These are phyloP conservation scores for Pseudevernia furfuracea DNA, from an alignment of 495 filamentous ascomycete genomes.

Conservation along the genomic window DNA sequence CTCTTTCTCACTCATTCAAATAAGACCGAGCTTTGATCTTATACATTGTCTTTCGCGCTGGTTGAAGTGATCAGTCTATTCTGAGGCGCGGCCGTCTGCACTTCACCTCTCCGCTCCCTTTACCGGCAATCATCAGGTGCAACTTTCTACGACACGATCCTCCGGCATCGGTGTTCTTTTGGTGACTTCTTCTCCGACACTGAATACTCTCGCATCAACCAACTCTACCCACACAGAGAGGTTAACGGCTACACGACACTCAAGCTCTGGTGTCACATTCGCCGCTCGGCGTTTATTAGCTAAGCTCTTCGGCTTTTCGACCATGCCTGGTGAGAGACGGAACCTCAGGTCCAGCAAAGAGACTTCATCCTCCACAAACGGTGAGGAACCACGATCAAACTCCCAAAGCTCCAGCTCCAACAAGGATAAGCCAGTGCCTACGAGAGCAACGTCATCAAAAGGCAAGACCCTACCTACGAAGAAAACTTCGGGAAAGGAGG, in stretches of 20 bases:
- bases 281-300: slow-evolving; percentile 21
- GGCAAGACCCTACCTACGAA: slow-evolving; percentile 41
- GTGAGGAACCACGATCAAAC: slow-evolving; percentile 46
- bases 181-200: neutral
- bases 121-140: slow-evolving; percentile 11
- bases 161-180: neutral
- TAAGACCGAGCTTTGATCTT: neutral
- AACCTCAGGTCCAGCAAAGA: slow-evolving; percentile 53
- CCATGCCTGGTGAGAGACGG: slow-evolving; percentile 50
- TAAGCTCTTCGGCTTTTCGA: slow-evolving; percentile 13
- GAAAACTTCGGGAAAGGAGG: slow-evolving; percentile 39
- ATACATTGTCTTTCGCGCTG: neutral
- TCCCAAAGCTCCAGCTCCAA: slow-evolving; percentile 43
- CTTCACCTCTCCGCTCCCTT: slow-evolving; percentile 10
- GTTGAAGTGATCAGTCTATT: slow-evolving; percentile 1
- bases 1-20: neutral
- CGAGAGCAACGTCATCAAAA: slow-evolving; percentile 37
- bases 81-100: neutral
- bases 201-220: neutral
- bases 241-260: neutral
- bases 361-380: slow-evolving; percentile 50
- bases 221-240: neutral
- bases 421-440: slow-evolving; percentile 44
- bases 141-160: slow-evolving; percentile 1
- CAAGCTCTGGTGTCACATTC: slow-evolving; percentile 13